Conservation (phyloP, 805 yeast species). For the Pichia membranifaciens region DNA sequence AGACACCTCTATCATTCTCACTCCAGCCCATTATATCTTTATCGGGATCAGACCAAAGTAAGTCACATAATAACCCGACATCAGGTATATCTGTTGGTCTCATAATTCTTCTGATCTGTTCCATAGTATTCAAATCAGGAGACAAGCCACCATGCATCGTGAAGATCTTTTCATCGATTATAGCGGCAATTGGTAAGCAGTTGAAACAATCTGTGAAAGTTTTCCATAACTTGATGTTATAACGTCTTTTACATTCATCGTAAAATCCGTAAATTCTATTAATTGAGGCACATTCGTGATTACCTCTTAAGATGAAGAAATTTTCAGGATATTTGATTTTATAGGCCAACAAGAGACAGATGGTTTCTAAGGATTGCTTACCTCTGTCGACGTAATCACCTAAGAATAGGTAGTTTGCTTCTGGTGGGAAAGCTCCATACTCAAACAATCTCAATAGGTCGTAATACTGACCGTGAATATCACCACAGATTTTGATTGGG, state of each 20-base stretch:
- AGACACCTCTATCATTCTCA: slow-evolving; percentile 98
- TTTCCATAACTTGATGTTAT: slow-evolving; percentile 97
- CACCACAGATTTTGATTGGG: slow-evolving; percentile 96
- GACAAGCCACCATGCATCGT: slow-evolving; percentile 99
- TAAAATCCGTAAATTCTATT: slow-evolving; percentile 97
- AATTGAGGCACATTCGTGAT: slow-evolving; percentile 97
- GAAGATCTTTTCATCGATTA: slow-evolving; percentile 94
- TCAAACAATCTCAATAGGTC: slow-evolving; percentile 92
- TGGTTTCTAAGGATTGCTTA: slow-evolving; percentile 93
- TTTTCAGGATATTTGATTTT: slow-evolving; percentile 98
- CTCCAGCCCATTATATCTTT: slow-evolving; percentile 98
- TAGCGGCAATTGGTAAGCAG: slow-evolving; percentile 97
- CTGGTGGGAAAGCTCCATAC: slow-evolving; percentile 99
- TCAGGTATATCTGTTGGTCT: slow-evolving; percentile 99
- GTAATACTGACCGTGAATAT: slow-evolving; percentile 97
- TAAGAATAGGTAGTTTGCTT: slow-evolving; percentile 88
- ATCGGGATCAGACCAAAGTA: slow-evolving; percentile 98
- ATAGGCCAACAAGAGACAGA: slow-evolving; percentile 88
- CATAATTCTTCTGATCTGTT: slow-evolving; percentile 97
- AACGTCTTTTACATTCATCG: slow-evolving; percentile 98
- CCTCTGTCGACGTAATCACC: slow-evolving; percentile 99
- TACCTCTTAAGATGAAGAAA: slow-evolving; percentile 93
- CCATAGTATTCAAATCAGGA: slow-evolving; percentile 97
- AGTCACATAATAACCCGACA: slow-evolving; percentile 91
- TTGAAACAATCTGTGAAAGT: slow-evolving; percentile 98